Percentiles rank a stretch among this genome's conserved stretches.
Conservation (phyloP, 2,329 filamentous ascomycete genomes). For the Arthrobotrys pseudoclavata region DNA sequence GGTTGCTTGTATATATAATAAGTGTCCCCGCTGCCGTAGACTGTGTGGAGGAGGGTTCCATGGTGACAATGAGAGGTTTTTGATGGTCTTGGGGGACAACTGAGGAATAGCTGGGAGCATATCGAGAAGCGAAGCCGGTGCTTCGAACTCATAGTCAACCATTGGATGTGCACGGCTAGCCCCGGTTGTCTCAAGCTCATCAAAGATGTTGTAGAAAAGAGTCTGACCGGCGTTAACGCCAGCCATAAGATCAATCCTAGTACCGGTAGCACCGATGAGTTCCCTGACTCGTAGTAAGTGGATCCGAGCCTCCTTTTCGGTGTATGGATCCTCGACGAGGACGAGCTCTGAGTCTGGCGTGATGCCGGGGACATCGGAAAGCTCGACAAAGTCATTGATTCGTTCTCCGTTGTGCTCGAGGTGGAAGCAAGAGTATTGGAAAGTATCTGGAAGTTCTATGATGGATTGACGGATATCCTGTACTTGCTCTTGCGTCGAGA, state of each 20-base stretch:
- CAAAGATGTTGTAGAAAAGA: slow-evolving; percentile 73
- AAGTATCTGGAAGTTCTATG: slow-evolving; percentile 90
- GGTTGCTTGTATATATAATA: slow-evolving; percentile 88
- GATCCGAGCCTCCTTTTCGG: slow-evolving; percentile 96
- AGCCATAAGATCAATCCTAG: slow-evolving; percentile 87
- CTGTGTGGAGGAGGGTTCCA: slow-evolving; percentile 98
- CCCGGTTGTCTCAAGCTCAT: slow-evolving; percentile 74
- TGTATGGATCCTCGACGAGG: slow-evolving; percentile 94
- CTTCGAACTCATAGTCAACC: slow-evolving; percentile 80
- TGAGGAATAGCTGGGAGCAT: slow-evolving; percentile 76
- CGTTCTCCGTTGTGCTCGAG: slow-evolving; percentile 88
- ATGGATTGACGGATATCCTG: slow-evolving; percentile 97
- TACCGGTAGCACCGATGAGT: slow-evolving; percentile 89
- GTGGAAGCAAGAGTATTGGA: slow-evolving; percentile 99
- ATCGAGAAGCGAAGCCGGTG: slow-evolving; percentile 76
- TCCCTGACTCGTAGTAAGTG: slow-evolving; percentile 92
- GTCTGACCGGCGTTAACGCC: slow-evolving; percentile 88
- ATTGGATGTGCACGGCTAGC: slow-evolving; percentile 71
- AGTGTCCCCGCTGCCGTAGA: slow-evolving; percentile 88
- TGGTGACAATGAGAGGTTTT: slow-evolving; percentile 85
- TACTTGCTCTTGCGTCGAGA: slow-evolving; percentile 93
- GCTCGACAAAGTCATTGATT: slow-evolving; percentile 94
- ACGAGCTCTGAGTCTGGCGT: slow-evolving; percentile 81
- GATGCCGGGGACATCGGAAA: slow-evolving; percentile 88
- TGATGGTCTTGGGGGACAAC: slow-evolving; percentile 87